phyloP scores from a whole-genome alignment of 106 monocot genomes.

The Dactylorhiza incarnata region DNA sequence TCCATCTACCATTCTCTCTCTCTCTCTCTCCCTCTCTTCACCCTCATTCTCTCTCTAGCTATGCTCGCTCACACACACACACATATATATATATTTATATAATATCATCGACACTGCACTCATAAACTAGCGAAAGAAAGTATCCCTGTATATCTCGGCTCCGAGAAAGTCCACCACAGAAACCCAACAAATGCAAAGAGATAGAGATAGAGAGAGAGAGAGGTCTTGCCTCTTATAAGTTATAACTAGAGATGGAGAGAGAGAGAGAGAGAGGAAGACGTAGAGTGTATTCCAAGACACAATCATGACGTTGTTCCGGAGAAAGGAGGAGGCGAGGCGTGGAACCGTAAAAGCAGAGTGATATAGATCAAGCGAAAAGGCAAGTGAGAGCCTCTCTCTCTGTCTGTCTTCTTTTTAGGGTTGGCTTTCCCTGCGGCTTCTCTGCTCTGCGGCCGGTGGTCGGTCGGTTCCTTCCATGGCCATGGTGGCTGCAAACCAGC shows the following conservation, averaged over 20 bases:
- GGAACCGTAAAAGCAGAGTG: slow-evolving; percentile 4
- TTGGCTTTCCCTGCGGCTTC: background rate
- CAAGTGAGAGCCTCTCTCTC: background rate
- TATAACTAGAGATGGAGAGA: background rate
- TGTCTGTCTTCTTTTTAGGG: background rate
- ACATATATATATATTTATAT: background rate
- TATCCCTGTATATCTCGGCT: background rate
- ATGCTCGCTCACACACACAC: too few species aligned
- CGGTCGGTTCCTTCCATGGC: too few species aligned
- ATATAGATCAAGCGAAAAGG: background rate
- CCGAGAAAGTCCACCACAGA: background rate
- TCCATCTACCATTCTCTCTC: background rate
- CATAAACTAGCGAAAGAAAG: background rate
- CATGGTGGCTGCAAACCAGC: too few species aligned
- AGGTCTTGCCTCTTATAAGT: too few species aligned
- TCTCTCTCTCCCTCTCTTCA: background rate
- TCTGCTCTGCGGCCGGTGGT: background rate
- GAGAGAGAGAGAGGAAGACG: background rate
- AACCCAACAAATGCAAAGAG: background rate
- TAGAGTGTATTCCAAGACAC: slow-evolving; percentile 10
- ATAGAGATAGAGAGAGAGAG: background rate
- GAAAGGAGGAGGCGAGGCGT: slow-evolving; percentile 5
- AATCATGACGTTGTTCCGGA: slow-evolving; percentile 8
- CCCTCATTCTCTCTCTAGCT: background rate
- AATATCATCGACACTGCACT: background rate